Conservation (phyloP, 2,329 filamentous ascomycete genomes). For the Paracorniculantispora psalliotae region DNA sequence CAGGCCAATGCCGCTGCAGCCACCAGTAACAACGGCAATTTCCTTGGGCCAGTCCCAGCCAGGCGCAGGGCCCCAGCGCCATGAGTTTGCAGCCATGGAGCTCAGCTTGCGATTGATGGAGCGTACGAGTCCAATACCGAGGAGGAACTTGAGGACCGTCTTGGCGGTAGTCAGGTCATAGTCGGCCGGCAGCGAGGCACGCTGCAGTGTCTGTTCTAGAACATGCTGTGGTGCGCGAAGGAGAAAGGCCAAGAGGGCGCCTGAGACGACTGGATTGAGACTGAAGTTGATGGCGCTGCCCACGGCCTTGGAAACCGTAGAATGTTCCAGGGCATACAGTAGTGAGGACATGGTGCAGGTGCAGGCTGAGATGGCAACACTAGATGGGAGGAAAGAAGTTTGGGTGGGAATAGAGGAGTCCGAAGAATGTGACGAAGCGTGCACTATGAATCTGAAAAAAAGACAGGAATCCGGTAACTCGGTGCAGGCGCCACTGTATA, state of each 20-base stretch:
- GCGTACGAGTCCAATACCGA: conserved; percentile 13
- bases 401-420: too few relatives aligned
- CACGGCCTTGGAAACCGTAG: background rate
- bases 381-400: background rate
- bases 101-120: conserved; percentile 16
- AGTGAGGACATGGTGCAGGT: background rate
- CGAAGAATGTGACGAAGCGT: too few relatives aligned
- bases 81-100: conserved; percentile 15
- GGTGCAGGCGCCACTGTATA: background rate
- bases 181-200: conserved; percentile 4
- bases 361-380: background rate
- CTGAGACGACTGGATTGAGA: conserved; percentile 6
- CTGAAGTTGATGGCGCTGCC: background rate
- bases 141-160: conserved; percentile 12
- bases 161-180: conserved; percentile 7
- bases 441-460: too few relatives aligned
- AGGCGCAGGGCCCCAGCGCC: conserved; percentile 3
- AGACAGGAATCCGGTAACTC: too few relatives aligned
- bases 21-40: conserved; percentile 66
- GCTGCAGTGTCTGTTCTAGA: conserved; percentile 2
- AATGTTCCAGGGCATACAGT: conserved; percentile 4
- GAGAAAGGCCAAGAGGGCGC: conserved; percentile 3
- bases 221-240: background rate
- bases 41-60: conserved; percentile 20
- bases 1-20: conserved; percentile 64